These are phyloP conservation scores for Talaromyces sp. DNA, from an alignment of 2,329 filamentous ascomycete species.

Conservation along the genomic window DNA sequence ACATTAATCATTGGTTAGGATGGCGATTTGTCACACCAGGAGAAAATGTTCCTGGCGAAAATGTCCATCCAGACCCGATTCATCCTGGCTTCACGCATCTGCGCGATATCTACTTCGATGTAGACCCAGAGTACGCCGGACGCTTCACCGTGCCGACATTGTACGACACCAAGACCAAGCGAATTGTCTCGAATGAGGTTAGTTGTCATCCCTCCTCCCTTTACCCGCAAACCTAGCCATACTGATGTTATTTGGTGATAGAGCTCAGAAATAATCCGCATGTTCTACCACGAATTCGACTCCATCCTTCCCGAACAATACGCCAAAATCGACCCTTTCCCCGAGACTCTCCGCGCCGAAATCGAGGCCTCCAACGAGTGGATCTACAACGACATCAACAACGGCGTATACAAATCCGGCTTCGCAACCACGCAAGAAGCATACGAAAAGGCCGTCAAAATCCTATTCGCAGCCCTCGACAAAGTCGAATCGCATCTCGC, in stretches of 20 bases:
- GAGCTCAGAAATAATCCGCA: slow-evolving; percentile 82
- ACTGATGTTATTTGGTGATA: slow-evolving; percentile 14
- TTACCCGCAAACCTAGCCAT: not conserved
- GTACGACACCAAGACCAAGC: slow-evolving; percentile 63
- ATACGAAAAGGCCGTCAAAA: slow-evolving; percentile 68
- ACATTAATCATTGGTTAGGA: slow-evolving; percentile 41
- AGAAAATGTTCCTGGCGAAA: slow-evolving; percentile 55
- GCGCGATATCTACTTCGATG: slow-evolving; percentile 72
- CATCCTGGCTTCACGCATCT: slow-evolving; percentile 66
- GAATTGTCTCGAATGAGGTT: slow-evolving; percentile 84
- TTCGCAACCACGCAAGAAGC: slow-evolving; percentile 80
- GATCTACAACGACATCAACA: slow-evolving; percentile 63
- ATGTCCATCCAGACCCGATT: slow-evolving; percentile 52
- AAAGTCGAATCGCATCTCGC: slow-evolving; percentile 66
- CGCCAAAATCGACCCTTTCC: slow-evolving; percentile 62
- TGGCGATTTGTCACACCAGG: slow-evolving; percentile 75
- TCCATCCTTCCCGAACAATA: slow-evolving; percentile 57
- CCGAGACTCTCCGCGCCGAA: slow-evolving; percentile 54
- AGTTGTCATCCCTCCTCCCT: slow-evolving; percentile 1
- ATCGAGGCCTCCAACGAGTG: slow-evolving; percentile 77
- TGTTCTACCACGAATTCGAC: slow-evolving; percentile 81
- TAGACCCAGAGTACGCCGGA: slow-evolving; percentile 65
- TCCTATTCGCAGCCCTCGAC: slow-evolving; percentile 73
- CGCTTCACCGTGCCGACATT: slow-evolving; percentile 85
- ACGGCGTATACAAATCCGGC: slow-evolving; percentile 56